Percentiles rank a stretch among this genome's conserved stretches.
phyloP scores from a whole-genome alignment of 139 green algal genomes.

The Pleodorina starrii region DNA sequence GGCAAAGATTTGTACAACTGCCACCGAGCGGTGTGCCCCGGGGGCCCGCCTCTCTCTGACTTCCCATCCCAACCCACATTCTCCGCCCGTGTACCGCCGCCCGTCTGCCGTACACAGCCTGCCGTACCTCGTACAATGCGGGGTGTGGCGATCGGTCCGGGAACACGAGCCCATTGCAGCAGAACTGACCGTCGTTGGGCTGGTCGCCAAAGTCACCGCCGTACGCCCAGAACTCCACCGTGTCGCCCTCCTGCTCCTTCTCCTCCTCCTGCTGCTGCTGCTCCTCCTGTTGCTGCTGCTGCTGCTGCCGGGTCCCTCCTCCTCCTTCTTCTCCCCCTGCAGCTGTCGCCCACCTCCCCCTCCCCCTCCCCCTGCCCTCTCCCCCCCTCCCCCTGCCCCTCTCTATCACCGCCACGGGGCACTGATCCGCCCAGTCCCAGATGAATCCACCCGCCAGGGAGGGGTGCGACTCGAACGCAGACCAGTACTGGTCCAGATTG shows the following conservation, averaged over 20 bases:
- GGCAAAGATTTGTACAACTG: too few relatives aligned
- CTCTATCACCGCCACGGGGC: constrained; percentile 56
- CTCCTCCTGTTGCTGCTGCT: too few relatives aligned
- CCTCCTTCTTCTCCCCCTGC: too few relatives aligned
- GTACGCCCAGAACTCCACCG: constrained; percentile 87
- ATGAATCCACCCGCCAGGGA: constrained; percentile 95
- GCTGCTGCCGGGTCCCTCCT: too few relatives aligned
- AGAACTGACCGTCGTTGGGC: constrained; percentile 95
- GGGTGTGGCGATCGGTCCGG: constrained; percentile 87
- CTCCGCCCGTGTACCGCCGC: too few relatives aligned
- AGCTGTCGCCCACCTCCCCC: neutral
- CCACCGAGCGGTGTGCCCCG: too few relatives aligned
- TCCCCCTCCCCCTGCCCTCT: too few relatives aligned
- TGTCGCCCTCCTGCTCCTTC: too few relatives aligned
- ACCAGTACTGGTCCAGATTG: constrained; percentile 95
- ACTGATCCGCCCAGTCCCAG: constrained; percentile 99
- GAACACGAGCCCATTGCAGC: constrained; percentile 95
- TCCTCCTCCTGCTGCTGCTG: too few relatives aligned
- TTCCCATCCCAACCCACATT: too few relatives aligned
- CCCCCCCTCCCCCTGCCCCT: neutral
- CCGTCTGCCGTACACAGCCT: too few relatives aligned
- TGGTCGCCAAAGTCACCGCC: constrained; percentile 95
- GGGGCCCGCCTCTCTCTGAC: too few relatives aligned
- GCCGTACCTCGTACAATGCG: constrained; percentile 70
- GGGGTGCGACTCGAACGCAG: constrained; percentile 48